Evolutionary conservation across 2,329 filamentous ascomycete genomes (phyloP).

Genomic region (Colletotrichum incanum): DNA sequence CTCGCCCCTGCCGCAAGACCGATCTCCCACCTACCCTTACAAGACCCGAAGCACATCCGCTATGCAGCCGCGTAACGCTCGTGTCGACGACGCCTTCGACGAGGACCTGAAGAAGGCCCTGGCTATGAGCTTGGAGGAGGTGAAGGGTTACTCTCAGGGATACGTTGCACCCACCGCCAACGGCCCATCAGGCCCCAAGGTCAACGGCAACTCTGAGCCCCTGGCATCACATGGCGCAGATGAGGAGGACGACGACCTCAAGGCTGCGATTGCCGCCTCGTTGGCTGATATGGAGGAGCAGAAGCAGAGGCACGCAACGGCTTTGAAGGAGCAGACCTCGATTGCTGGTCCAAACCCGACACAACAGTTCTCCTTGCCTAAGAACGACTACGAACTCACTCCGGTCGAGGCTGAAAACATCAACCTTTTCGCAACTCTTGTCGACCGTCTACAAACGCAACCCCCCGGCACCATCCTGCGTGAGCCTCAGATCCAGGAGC

Average conservation of each 20-base stretch:
- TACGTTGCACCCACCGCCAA: conserved; percentile 75
- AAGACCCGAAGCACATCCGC: conserved; percentile 77
- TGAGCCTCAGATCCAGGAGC: conserved; percentile 96
- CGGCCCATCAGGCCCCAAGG: conserved; percentile 46
- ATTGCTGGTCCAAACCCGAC: conserved; percentile 64
- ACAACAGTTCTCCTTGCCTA: conserved; percentile 75
- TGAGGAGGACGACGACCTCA: conserved; percentile 93
- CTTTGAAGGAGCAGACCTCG: conserved; percentile 84
- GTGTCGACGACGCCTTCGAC: conserved; percentile 92
- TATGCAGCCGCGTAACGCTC: conserved; percentile 92
- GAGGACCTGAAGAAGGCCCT: conserved; percentile 94
- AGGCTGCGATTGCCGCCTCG: conserved; percentile 95
- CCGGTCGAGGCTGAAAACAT: conserved; percentile 97
- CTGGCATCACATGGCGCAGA: conserved; percentile 69
- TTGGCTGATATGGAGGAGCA: conserved; percentile 98
- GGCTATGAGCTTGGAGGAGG: conserved; percentile 97
- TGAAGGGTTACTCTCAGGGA: conserved; percentile 80
- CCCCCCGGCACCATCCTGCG: conserved; percentile 95
- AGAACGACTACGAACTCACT: conserved; percentile 95
- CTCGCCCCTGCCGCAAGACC: conserved; percentile 52
- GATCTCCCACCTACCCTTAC: conserved; percentile 65
- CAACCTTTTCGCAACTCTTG: conserved; percentile 93
- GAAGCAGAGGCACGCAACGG: conserved; percentile 89
- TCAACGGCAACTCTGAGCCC: conserved; percentile 53
- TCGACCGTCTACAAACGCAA: conserved; percentile 95